phyloP scores from a whole-genome alignment of 495 filamentous ascomycete species.

The Hypoxylon subgilvum region DNA sequence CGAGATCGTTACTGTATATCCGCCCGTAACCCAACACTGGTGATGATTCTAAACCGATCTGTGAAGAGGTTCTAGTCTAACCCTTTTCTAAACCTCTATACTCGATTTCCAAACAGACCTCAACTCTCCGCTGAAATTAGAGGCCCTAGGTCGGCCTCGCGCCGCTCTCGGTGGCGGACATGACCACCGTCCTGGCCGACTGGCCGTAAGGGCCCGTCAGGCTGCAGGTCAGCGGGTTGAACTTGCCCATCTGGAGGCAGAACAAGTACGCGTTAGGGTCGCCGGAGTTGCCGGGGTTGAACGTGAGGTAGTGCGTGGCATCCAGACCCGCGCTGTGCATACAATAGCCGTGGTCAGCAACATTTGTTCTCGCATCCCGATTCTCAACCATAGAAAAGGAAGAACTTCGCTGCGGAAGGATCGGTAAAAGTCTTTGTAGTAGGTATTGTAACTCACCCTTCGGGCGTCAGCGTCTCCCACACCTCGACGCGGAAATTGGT shows the following conservation, averaged over 20 bases:
- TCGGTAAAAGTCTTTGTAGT: background rate
- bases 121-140: too few relatives aligned
- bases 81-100: too few relatives aligned
- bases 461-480: constrained; percentile 21
- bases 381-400: background rate
- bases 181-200: constrained; percentile 15
- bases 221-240: constrained; percentile 34
- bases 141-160: constrained; percentile 19
- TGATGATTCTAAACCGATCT: too few relatives aligned
- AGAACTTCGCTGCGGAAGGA: too few relatives aligned
- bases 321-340: constrained; percentile 26
- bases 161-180: constrained; percentile 13
- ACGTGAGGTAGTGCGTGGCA: constrained; percentile 24
- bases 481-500: constrained; percentile 33
- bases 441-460: constrained; percentile 30
- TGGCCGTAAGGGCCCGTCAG: constrained; percentile 22
- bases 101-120: too few relatives aligned
- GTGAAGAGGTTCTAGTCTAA: too few relatives aligned
- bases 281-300: constrained; percentile 21
- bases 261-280: constrained; percentile 35
- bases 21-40: too few relatives aligned
- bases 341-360: constrained; percentile 13
- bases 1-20: too few relatives aligned
- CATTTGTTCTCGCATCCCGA: too few relatives aligned
- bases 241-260: constrained; percentile 40